These are phyloP conservation scores for Cladorrhinum samala DNA, from an alignment of 495 filamentous ascomycete genomes.

Conservation along the genomic window DNA sequence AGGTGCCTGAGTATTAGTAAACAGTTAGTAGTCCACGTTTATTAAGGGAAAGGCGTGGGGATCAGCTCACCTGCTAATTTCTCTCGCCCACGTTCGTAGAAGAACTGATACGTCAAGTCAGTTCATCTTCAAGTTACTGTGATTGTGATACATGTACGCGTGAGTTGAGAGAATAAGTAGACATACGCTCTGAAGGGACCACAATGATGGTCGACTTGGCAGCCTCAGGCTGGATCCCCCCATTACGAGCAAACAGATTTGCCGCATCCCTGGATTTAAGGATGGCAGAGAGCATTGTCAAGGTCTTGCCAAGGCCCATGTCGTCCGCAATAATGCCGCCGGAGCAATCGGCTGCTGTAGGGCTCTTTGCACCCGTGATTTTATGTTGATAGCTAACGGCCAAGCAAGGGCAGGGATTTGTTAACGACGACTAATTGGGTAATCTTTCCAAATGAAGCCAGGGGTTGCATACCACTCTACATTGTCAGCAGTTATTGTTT, in stretches of 20 bases:
- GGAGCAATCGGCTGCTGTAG: neutral
- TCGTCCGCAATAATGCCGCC: neutral
- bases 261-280: neutral
- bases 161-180: too few species aligned
- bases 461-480: neutral
- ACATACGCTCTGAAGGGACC: neutral
- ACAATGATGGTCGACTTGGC: neutral
- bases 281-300: neutral
- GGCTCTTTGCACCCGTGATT: neutral
- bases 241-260: neutral
- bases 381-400: neutral
- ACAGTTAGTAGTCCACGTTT: neutral
- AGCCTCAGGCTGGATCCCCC: neutral
- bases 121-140: neutral
- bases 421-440: too few species aligned
- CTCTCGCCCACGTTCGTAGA: neutral
- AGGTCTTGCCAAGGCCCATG: neutral
- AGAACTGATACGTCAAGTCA: neutral
- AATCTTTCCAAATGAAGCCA: neutral
- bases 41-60: neutral
- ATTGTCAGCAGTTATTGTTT: neutral
- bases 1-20: neutral
- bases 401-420: too few species aligned
- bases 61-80: neutral
- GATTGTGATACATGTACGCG: too few species aligned